Evolutionary conservation across 441 rosid genomes (phyloP), one percentile per base, ranked within the genome.

Genomic region (California macrophylla): DNA sequence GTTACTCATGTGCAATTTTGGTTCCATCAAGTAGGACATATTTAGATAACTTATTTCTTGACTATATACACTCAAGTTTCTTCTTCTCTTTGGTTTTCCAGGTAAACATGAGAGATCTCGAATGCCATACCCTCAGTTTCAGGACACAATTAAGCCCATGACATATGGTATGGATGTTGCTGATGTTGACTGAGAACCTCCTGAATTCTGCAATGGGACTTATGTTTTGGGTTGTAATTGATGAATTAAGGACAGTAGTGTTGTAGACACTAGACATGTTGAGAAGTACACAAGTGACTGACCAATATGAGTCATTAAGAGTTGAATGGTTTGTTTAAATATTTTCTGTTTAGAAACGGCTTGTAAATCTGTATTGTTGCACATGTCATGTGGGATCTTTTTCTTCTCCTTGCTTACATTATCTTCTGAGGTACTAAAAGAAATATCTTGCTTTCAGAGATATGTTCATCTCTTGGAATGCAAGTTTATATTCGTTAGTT

Each of bases 51-150:
- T 38, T 38, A 47, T 47, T 47, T 15, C 4, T 47, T 3, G 18
- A 47, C 20, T 2, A 56, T 58, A 4, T 4, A 3, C 64, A 9
- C 42, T 36, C n/a, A 63, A 62, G 65, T 65, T 47, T 65, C 0
- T 21, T 64, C 54, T 60, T 25, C 21, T 32, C 50, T 24, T 45
- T 6, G 13, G 2, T 15, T 71, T 75, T 77, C 82, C 82, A 91
- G 98, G 81, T 91, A 60, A 90, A 88, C 82, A n/a, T 84, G 81
- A 87, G 77, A 79, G 87, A 87, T 78, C 93, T 91, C 15, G 91
- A 91, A 72, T 86, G 96, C 77, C 93, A 88, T 30, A 81, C 95
- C 25, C 77, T 90, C 74, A 84, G 89, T 72, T 91, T 89, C 65
- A 86, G 82, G 75, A 78, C 86, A 61, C 82, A 80, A 52, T 54